A percentile compares a stretch with the other conserved stretches of the same genome.
Evolutionary conservation across 2,329 filamentous ascomycete species (phyloP).

Genomic region (Colletotrichum lupini): DNA sequence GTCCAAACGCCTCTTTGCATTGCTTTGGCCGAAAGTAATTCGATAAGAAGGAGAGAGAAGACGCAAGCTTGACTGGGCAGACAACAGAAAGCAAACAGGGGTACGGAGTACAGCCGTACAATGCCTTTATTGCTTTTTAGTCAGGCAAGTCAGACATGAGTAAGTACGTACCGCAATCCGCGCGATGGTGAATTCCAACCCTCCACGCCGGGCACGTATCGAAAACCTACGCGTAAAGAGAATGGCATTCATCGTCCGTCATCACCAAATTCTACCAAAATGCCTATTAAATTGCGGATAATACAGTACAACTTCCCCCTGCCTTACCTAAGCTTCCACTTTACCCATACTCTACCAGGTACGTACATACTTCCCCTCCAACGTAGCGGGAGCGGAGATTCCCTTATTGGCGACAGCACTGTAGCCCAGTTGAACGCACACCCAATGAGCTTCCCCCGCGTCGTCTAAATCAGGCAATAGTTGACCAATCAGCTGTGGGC

Average conservation of each 20-base stretch:
- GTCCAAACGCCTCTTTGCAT: constrained; percentile 3
- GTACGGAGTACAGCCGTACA: neutral
- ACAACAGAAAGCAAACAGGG: no score
- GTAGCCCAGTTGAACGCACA: no score
- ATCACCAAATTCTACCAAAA: neutral
- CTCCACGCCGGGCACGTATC: neutral
- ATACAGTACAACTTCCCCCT: neutral
- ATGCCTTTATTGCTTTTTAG: neutral
- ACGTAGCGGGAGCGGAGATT: constrained; percentile 30
- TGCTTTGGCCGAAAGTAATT: neutral
- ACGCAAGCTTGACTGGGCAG: neutral
- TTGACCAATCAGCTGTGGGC: constrained; percentile 32
- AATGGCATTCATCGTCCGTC: neutral
- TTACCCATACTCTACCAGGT: neutral
- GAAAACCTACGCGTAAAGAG: neutral
- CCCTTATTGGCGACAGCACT: constrained; percentile 21
- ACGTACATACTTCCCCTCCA: neutral
- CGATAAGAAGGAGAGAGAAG: neutral
- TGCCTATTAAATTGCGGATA: neutral
- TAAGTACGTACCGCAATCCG: no score
- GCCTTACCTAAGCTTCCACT: neutral
- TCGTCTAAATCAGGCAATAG: constrained; percentile 23
- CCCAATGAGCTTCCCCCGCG: constrained; percentile 23
- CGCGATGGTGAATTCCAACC: neutral
- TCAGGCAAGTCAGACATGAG: neutral